phyloP scores from a whole-genome alignment of 2,329 filamentous ascomycete species.

The Cytospora leucostoma region DNA sequence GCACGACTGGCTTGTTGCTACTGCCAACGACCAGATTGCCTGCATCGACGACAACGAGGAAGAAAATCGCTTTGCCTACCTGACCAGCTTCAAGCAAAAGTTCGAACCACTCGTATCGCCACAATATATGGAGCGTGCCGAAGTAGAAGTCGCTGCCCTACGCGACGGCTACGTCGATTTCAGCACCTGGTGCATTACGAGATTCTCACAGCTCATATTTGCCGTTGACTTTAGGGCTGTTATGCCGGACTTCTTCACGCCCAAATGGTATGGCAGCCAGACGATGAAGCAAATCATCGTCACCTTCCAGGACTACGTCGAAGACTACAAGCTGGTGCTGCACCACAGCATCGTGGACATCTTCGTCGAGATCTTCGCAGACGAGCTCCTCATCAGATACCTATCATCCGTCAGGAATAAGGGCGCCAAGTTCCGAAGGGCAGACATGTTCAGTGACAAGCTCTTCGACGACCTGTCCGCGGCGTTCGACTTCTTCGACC shows the following conservation, averaged over 20 bases:
- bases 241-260: slow-evolving; percentile 87
- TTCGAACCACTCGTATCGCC: slow-evolving; percentile 79
- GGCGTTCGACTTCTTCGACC: slow-evolving; percentile 85
- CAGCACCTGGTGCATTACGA: slow-evolving; percentile 86
- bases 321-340: slow-evolving; percentile 80
- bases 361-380: slow-evolving; percentile 88
- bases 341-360: slow-evolving; percentile 89
- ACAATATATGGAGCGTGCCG: slow-evolving; percentile 74
- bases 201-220: slow-evolving; percentile 87
- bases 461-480: slow-evolving; percentile 90
- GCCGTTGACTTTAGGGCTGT: slow-evolving; percentile 83
- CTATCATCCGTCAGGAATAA: slow-evolving; percentile 84
- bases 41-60: slow-evolving; percentile 93
- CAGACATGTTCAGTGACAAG: slow-evolving; percentile 88
- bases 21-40: slow-evolving; percentile 97
- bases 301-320: slow-evolving; percentile 93
- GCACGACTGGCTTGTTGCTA: slow-evolving; percentile 94
- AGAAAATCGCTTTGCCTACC: slow-evolving; percentile 73
- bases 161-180: slow-evolving; percentile 94
- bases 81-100: slow-evolving; percentile 82
- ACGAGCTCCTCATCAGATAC: slow-evolving; percentile 87
- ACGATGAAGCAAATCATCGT: slow-evolving; percentile 92
- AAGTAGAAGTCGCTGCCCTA: slow-evolving; percentile 71
- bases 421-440: slow-evolving; percentile 81
- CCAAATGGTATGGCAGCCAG: slow-evolving; percentile 81